These are phyloP conservation scores for Neurospora sp. DNA, from an alignment of 495 filamentous ascomycete species.

Conservation along the genomic window DNA sequence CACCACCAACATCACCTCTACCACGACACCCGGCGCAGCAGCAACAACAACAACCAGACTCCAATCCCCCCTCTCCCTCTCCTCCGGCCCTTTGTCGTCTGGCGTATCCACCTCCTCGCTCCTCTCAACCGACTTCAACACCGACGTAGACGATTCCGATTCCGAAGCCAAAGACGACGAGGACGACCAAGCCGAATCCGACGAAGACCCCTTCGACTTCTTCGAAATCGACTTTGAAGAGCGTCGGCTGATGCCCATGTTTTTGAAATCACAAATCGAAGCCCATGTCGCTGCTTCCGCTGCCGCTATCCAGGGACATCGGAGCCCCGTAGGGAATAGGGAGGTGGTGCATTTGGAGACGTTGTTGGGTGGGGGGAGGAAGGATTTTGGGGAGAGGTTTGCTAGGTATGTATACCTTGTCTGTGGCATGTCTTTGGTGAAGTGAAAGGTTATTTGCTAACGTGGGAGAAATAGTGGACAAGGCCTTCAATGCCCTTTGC, in stretches of 20 bases:
- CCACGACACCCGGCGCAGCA: not conserved
- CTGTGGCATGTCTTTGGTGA: not conserved
- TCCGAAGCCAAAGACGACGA: not conserved
- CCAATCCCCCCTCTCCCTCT: not conserved
- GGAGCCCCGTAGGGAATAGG: not conserved
- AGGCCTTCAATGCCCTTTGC: not conserved
- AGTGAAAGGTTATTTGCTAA: not conserved
- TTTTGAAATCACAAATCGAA: not conserved
- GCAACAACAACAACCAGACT: not conserved
- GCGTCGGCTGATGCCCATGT: slow-evolving; percentile 15
- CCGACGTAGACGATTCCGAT: not conserved
- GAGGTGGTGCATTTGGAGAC: not conserved
- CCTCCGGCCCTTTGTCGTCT: not conserved
- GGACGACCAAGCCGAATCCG: not conserved
- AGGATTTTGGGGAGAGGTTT: not conserved
- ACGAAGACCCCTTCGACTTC: not conserved
- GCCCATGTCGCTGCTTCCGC: not conserved
- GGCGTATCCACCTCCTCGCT: not conserved
- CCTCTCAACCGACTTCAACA: not conserved
- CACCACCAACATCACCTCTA: not conserved
- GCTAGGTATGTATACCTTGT: not conserved
- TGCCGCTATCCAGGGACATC: not conserved
- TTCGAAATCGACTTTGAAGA: slow-evolving; percentile 3
- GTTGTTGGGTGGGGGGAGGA: not conserved
- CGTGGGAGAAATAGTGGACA: not conserved